A percentile compares a stretch with the other conserved stretches of the same genome.
Evolutionary conservation across 768 basidiomycete species (phyloP).

Genomic region (Psilocybe cubensis): DNA sequence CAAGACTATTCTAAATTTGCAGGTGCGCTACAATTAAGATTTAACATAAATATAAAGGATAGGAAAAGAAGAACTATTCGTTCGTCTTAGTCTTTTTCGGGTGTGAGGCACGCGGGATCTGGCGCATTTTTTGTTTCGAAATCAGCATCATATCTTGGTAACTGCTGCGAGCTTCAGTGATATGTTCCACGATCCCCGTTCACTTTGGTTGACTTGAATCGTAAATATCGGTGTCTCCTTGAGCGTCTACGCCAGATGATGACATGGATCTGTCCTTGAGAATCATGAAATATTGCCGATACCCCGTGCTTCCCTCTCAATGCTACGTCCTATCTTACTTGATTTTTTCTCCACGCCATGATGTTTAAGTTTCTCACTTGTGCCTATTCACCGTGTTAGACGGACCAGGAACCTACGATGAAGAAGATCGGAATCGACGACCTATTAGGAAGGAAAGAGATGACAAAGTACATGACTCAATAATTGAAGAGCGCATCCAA

Average conservation of each 20-base stretch:
- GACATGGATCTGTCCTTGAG: constrained; percentile 27
- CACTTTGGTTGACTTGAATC: constrained; percentile 24
- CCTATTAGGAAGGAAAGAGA: constrained; percentile 75
- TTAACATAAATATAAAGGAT: constrained; percentile 46
- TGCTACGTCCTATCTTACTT: constrained; percentile 52
- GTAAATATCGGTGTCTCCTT: constrained; percentile 29
- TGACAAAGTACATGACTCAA: constrained; percentile 88
- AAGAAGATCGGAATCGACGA: constrained; percentile 53
- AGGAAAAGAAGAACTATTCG: constrained; percentile 34
- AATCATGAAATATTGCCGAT: constrained; percentile 30
- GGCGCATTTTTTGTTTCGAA: constrained; percentile 40
- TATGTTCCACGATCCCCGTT: constrained; percentile 15
- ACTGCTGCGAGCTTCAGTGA: constrained; percentile 43
- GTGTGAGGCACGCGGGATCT: constrained; percentile 54
- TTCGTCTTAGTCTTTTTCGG: constrained; percentile 36
- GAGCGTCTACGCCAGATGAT: constrained; percentile 19
- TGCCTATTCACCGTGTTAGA: constrained; percentile 61
- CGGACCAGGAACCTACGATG: constrained; percentile 61
- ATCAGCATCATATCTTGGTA: constrained; percentile 46
- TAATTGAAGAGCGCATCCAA: constrained; percentile 93
- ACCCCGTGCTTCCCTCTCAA: constrained; percentile 40
- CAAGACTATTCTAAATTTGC: constrained; percentile 71
- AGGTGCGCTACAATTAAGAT: constrained; percentile 87
- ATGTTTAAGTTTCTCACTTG: constrained; percentile 49
- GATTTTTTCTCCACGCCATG: constrained; percentile 37